Base-by-base conservation (phyloP, 129 eudicot species). In the Ambrosia trifida region DNA sequence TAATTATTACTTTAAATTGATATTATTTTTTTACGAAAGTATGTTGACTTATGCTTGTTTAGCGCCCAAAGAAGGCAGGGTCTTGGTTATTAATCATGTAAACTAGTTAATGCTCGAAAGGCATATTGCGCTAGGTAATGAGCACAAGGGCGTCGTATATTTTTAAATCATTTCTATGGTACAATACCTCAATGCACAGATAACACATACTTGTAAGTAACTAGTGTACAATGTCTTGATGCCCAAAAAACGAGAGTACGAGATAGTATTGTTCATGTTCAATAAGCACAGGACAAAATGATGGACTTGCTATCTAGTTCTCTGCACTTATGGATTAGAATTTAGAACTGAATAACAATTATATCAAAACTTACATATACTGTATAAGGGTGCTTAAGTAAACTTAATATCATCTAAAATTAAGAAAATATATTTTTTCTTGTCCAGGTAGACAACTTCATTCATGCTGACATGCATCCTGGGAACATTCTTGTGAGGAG, bases 381-480 rank as follows among this genome's bases (percentile, higher is more conserved):
- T 47, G 60, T 60, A 59, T 33, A 44, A 51, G 58, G 19, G 35
- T 57, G 36, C 9, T 18, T 57, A 43, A 64, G 33, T 28, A 47
- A 46, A 7, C 8, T 0, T 56, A 40, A 32, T 16, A 33, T 7
- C 13, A 3, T 24, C 11, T 33, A 1, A 50, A 7, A 64, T 64
- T 13, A 19, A 45, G 17, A 33, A 58, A 60, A 32, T 76, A 43
- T 4, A 57, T 46, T 56, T 4, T 10, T 3, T 5, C 60, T 72
- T 54, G 11, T 74, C 4, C 80, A 91, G 97, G 97, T 91, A 73
- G 97, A 91, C 82, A 91, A 91, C 80, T 91, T 91, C 73, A 85
- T 91, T 76, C 97, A 89, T 85, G 98, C 98, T 35, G 96, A 92
- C 83, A 92, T 89, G 98, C 98, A 92, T 81, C 98, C 98, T 59